Conservation (phyloP, 1,284 basidiomycete species). For the Anthracocystis panici-leucophaei region DNA sequence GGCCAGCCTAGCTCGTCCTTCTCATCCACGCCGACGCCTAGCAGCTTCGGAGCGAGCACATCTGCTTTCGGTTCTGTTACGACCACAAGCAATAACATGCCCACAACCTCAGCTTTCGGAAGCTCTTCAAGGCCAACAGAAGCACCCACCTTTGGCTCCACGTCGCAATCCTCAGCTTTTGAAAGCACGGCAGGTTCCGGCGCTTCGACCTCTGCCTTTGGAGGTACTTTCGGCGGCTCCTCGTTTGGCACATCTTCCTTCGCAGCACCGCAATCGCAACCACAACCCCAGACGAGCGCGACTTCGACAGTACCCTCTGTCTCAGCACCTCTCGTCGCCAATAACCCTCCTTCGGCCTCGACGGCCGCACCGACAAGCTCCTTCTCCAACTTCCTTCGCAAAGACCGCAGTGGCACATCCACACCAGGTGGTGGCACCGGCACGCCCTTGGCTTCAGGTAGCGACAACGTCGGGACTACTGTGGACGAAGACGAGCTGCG, state of each 20-base stretch:
- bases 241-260: slow-evolving; percentile 20
- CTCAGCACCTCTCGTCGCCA: not conserved
- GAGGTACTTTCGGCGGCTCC: not conserved
- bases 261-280: slow-evolving; percentile 6
- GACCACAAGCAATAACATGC: not conserved
- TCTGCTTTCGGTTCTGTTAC: slow-evolving; percentile 28
- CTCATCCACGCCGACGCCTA: slow-evolving; percentile 8
- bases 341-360: slow-evolving; percentile 4
- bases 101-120: slow-evolving; percentile 17
- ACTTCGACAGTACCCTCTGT: not conserved
- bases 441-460: not conserved
- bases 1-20: slow-evolving; percentile 16
- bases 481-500: slow-evolving; percentile 50
- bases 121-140: not conserved
- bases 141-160: slow-evolving; percentile 9
- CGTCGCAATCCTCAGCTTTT: slow-evolving; percentile 21
- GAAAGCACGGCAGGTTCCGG: not conserved
- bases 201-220: slow-evolving; percentile 23
- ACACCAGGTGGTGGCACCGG: slow-evolving; percentile 23
- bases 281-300: not conserved
- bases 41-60: slow-evolving; percentile 6
- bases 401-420: slow-evolving; percentile 35
- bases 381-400: slow-evolving; percentile 49
- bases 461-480: not conserved
- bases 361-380: slow-evolving; percentile 31